Conservation (phyloP, 179 eudicot genomes). For the Patellifolia procumbens region DNA sequence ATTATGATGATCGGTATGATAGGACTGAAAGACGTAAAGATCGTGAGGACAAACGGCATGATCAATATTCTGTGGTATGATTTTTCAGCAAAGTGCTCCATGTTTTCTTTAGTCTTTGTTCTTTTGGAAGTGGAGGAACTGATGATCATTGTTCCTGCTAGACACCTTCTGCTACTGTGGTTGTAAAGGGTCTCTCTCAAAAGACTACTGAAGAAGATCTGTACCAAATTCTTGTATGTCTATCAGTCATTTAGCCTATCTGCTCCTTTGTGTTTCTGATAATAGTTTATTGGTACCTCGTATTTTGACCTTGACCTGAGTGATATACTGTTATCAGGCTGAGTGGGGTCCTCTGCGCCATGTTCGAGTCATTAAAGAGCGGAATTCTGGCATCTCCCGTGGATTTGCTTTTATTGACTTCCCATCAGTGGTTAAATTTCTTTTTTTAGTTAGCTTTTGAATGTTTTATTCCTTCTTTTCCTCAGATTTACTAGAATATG, state of each 20-base stretch:
- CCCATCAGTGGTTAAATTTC: constrained; percentile 72
- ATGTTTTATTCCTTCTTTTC: neutral
- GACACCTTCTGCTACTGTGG: constrained; percentile 95
- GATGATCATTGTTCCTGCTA: constrained; percentile 33
- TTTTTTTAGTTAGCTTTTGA: neutral
- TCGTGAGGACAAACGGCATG: constrained; percentile 73
- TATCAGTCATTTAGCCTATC: neutral
- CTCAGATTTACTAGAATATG: constrained; percentile 20
- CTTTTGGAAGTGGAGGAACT: neutral
- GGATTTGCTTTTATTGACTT: constrained; percentile 99
- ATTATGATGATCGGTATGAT: constrained; percentile 67
- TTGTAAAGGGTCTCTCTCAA: constrained; percentile 92
- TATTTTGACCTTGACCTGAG: constrained; percentile 1
- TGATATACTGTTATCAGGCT: constrained; percentile 51
- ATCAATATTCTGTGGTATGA: constrained; percentile 67
- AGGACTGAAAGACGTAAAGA: constrained; percentile 75
- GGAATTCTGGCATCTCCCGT: constrained; percentile 86
- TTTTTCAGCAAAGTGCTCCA: neutral
- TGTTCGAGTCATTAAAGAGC: constrained; percentile 93
- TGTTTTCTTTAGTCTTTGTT: neutral
- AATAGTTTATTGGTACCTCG: neutral
- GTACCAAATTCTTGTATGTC: constrained; percentile 81
- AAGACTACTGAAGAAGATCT: constrained; percentile 97
- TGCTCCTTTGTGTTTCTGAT: constrained; percentile 8
- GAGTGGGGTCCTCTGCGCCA: constrained; percentile 99